A percentile compares a stretch with the other conserved stretches of the same genome.
phyloP scores from a whole-genome alignment of 148 eudicot species.

The Chenopodium berlandieri region DNA sequence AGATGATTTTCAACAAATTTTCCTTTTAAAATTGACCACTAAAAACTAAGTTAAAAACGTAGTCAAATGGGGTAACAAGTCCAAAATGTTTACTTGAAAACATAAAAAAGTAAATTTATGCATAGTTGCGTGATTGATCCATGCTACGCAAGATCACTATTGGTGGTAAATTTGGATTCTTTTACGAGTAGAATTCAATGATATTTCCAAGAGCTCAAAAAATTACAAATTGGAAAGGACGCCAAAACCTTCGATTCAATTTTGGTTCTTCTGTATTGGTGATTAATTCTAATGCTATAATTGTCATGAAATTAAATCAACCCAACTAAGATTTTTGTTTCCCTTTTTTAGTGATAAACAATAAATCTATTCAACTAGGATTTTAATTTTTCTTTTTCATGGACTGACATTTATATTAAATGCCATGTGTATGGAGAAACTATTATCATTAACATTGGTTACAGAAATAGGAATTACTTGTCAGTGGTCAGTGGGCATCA shows the following conservation, averaged over 20 bases:
- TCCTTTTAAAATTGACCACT: too few species aligned
- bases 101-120: too few species aligned
- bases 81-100: too few species aligned
- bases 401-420: not conserved
- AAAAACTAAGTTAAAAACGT: too few species aligned
- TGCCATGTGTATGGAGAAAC: constrained; percentile 1
- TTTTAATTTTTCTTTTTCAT: not conserved
- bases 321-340: not conserved
- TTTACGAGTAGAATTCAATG: too few species aligned
- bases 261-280: not conserved
- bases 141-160: too few species aligned
- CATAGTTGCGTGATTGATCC: too few species aligned
- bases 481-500: not conserved
- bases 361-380: not conserved
- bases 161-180: too few species aligned
- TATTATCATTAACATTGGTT: not conserved
- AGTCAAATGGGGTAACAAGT: too few species aligned
- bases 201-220: not conserved
- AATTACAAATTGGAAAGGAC: not conserved
- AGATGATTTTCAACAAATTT: too few species aligned
- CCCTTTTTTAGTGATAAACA: not conserved
- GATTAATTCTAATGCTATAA: not conserved
- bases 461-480: not conserved
- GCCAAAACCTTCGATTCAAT: not conserved
- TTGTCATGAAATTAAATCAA: not conserved